phyloP scores from a whole-genome alignment of 2,329 filamentous ascomycete genomes.

The Talaromyces atroroseus region DNA sequence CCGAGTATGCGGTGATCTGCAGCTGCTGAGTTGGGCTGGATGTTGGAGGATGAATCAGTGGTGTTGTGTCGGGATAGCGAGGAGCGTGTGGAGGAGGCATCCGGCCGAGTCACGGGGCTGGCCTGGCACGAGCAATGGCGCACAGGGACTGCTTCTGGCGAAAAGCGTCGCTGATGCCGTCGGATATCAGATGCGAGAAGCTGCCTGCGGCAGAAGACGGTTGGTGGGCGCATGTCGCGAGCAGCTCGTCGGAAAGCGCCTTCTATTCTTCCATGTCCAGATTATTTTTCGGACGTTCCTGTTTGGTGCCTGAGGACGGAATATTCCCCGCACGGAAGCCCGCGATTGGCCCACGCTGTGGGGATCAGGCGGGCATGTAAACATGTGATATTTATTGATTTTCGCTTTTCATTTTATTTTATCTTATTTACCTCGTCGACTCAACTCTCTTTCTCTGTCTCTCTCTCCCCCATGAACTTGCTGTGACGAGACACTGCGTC shows the following conservation, averaged over 20 bases:
- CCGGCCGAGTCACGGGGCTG: not conserved
- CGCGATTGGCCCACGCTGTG: not conserved
- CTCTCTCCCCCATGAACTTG: not conserved
- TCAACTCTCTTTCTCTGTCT: too few species aligned
- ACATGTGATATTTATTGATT: not conserved
- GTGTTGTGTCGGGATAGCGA: constrained; percentile 12
- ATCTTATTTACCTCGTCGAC: too few species aligned
- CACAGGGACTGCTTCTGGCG: not conserved
- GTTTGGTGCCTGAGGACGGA: not conserved
- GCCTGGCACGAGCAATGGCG: constrained; percentile 10
- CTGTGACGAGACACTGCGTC: not conserved
- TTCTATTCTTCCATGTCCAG: not conserved
- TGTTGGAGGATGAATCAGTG: constrained; percentile 9
- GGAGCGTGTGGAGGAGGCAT: constrained; percentile 21
- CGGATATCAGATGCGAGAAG: not conserved
- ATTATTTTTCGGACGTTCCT: not conserved
- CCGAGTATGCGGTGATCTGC: constrained; percentile 49
- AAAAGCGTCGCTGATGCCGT: not conserved
- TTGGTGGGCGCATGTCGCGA: constrained; percentile 11
- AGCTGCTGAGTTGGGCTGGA: constrained; percentile 31
- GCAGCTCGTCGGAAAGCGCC: not conserved
- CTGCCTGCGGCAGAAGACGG: constrained; percentile 9
- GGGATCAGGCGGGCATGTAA: constrained; percentile 9
- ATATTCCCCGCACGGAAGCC: not conserved
- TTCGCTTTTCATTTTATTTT: not conserved